These are phyloP conservation scores for Euptelea pleiosperma DNA, from an alignment of 164 flowering plant species.

Conservation along the genomic window DNA sequence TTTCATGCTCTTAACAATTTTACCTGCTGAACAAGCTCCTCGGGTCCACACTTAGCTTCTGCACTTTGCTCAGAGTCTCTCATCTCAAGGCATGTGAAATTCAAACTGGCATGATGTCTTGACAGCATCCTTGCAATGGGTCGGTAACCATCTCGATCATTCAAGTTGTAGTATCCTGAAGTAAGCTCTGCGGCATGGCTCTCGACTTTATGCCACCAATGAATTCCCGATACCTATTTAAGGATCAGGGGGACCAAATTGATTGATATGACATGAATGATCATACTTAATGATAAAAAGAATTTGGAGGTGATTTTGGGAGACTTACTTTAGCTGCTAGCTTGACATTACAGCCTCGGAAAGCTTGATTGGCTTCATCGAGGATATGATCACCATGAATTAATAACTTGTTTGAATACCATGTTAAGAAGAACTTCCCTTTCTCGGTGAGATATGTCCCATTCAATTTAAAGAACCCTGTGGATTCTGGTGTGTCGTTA, in stretches of 20 bases:
- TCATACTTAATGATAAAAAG: background rate
- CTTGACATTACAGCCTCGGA: slow-evolving; percentile 63
- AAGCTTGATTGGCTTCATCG: slow-evolving; percentile 69
- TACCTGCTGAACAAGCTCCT: slow-evolving; percentile 90
- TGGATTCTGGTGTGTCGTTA: slow-evolving; percentile 64
- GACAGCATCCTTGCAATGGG: slow-evolving; percentile 79
- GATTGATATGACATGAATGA: background rate
- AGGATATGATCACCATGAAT: slow-evolving; percentile 83
- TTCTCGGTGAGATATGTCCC: slow-evolving; percentile 62
- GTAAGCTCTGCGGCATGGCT: slow-evolving; percentile 84
- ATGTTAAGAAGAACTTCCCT: slow-evolving; percentile 83
- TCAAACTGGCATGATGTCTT: slow-evolving; percentile 58
- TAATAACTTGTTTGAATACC: slow-evolving; percentile 76
- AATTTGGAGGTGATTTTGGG: background rate
- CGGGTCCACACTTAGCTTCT: slow-evolving; percentile 58
- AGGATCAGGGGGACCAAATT: background rate
- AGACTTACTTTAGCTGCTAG: slow-evolving; percentile 68
- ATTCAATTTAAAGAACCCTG: slow-evolving; percentile 56
- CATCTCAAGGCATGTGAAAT: slow-evolving; percentile 93
- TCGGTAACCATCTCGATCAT: slow-evolving; percentile 74
- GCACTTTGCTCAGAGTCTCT: slow-evolving; percentile 56
- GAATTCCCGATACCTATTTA: slow-evolving; percentile 75
- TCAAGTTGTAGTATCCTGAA: slow-evolving; percentile 71
- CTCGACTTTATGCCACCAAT: slow-evolving; percentile 74
- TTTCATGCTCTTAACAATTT: slow-evolving; percentile 8